A percentile compares a stretch with the other conserved stretches of the same genome.
phyloP scores from a whole-genome alignment of 2,329 filamentous ascomycete genomes.

The Paecilomyces sp. region DNA sequence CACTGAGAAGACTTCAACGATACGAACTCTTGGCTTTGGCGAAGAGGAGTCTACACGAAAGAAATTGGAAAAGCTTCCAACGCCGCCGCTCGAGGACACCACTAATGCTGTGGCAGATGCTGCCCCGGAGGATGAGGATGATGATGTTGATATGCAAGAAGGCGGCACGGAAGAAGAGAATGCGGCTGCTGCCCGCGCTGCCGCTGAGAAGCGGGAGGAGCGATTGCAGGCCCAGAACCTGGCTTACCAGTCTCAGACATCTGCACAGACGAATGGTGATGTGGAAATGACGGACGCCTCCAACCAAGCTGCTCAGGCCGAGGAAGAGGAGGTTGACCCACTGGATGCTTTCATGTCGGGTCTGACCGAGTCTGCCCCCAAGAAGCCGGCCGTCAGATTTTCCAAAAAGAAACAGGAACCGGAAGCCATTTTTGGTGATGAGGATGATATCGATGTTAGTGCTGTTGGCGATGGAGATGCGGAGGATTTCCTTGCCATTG shows the following conservation, averaged over 20 bases:
- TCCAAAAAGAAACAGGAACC: constrained; percentile 56
- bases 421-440: constrained; percentile 80
- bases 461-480: constrained; percentile 55
- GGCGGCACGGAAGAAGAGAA: constrained; percentile 81
- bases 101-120: constrained; percentile 44
- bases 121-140: constrained; percentile 54
- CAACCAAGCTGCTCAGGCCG: constrained; percentile 32
- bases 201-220: constrained; percentile 76
- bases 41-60: constrained; percentile 82
- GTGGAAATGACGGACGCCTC: constrained; percentile 27
- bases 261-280: constrained; percentile 17
- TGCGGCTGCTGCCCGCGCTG: constrained; percentile 74
- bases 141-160: constrained; percentile 67
- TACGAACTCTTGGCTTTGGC: constrained; percentile 74
- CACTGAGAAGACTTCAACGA: constrained; percentile 58
- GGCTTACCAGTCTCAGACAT: constrained; percentile 2
- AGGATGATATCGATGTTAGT: constrained; percentile 62
- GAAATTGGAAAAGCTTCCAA: constrained; percentile 85
- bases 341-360: constrained; percentile 95
- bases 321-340: constrained; percentile 65
- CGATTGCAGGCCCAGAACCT: constrained; percentile 44
- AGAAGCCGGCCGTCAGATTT: constrained; percentile 29
- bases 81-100: constrained; percentile 59
- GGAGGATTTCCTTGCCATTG: constrained; percentile 58
- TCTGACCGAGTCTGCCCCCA: constrained; percentile 47